These are phyloP conservation scores for Trichocomaceae sp. DNA, from an alignment of 2,329 filamentous ascomycete species.

Conservation along the genomic window DNA sequence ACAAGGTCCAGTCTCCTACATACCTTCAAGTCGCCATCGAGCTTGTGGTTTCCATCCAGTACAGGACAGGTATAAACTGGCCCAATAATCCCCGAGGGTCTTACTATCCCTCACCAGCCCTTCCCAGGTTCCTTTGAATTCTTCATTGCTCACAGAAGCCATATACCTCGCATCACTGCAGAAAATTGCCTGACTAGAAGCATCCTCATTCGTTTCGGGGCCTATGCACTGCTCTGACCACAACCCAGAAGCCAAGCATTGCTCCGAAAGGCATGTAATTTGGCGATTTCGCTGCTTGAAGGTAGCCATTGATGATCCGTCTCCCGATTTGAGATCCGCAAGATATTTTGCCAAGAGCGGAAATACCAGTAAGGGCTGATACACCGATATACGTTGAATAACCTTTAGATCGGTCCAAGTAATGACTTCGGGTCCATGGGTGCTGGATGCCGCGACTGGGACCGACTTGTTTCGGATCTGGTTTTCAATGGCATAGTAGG, in stretches of 20 bases:
- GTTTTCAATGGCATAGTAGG: slow-evolving; percentile 21
- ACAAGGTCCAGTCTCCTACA: slow-evolving; percentile 18
- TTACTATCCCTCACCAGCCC: slow-evolving; percentile 21
- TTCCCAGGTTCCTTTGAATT: slow-evolving; percentile 22
- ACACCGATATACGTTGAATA: slow-evolving; percentile 26
- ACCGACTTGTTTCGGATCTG: slow-evolving; percentile 23
- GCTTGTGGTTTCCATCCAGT: slow-evolving; percentile 31
- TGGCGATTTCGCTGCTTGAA: slow-evolving; percentile 25
- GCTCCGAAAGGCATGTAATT: slow-evolving; percentile 22
- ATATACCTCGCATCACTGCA: slow-evolving; percentile 27
- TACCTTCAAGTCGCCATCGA: slow-evolving; percentile 33
- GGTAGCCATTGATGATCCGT: slow-evolving; percentile 24
- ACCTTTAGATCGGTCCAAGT: slow-evolving; percentile 31
- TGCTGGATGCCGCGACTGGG: slow-evolving; percentile 24
- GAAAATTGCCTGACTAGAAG: slow-evolving; percentile 26
- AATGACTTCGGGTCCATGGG: slow-evolving; percentile 29
- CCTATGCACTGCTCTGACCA: slow-evolving; percentile 26
- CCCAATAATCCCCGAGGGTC: slow-evolving; percentile 33
- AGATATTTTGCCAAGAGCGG: slow-evolving; percentile 23
- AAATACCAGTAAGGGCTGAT: slow-evolving; percentile 27
- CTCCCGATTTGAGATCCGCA: slow-evolving; percentile 20
- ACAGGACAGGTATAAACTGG: slow-evolving; percentile 30
- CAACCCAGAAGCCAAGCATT: slow-evolving; percentile 25
- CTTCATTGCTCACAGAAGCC: slow-evolving; percentile 14
- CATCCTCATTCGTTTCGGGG: slow-evolving; percentile 22